These are phyloP conservation scores for Pneumocystis carinii DNA, from an alignment of 1,139 yeast species.

Conservation along the genomic window DNA sequence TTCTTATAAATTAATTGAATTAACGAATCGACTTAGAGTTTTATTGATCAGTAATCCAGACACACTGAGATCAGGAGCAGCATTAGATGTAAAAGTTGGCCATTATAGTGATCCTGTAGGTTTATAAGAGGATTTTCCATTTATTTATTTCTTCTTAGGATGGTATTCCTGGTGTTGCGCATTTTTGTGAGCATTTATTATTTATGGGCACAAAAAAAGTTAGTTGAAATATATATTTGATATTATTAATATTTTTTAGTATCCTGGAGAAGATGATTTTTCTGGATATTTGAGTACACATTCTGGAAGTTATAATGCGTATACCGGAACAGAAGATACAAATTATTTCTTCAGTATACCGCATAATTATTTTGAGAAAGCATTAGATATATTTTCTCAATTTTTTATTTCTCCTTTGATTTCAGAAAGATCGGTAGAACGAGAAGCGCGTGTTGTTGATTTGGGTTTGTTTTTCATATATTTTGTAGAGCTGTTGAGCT, in stretches of 20 bases:
- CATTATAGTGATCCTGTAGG: slow-evolving; percentile 58
- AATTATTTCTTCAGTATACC: slow-evolving; percentile 81
- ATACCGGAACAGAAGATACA: slow-evolving; percentile 77
- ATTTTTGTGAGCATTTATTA: slow-evolving; percentile 86
- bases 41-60: slow-evolving; percentile 65
- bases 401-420: slow-evolving; percentile 80
- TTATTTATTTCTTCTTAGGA: slow-evolving; percentile 17
- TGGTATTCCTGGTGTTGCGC: slow-evolving; percentile 74
- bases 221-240: neutral
- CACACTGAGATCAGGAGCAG: slow-evolving; percentile 88
- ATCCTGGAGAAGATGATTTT: slow-evolving; percentile 84
- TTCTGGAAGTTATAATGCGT: slow-evolving; percentile 60
- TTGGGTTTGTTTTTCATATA: slow-evolving; percentile 25
- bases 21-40: slow-evolving; percentile 57
- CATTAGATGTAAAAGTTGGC: slow-evolving; percentile 84
- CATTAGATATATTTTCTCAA: slow-evolving; percentile 82
- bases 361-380: slow-evolving; percentile 64
- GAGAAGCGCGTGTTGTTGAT: slow-evolving; percentile 90
- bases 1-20: slow-evolving; percentile 45
- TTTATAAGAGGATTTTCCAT: neutral
- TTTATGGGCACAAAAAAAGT: slow-evolving; percentile 81
- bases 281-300: slow-evolving; percentile 60
- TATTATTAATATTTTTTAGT: slow-evolving; percentile 26
- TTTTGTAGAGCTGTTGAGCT: neutral
- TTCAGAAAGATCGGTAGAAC: slow-evolving; percentile 63